Percentiles rank a stretch among this genome's conserved stretches.
Evolutionary conservation across 805 yeast genomes (phyloP).

Genomic region (Saccharomycopsis sp.): DNA sequence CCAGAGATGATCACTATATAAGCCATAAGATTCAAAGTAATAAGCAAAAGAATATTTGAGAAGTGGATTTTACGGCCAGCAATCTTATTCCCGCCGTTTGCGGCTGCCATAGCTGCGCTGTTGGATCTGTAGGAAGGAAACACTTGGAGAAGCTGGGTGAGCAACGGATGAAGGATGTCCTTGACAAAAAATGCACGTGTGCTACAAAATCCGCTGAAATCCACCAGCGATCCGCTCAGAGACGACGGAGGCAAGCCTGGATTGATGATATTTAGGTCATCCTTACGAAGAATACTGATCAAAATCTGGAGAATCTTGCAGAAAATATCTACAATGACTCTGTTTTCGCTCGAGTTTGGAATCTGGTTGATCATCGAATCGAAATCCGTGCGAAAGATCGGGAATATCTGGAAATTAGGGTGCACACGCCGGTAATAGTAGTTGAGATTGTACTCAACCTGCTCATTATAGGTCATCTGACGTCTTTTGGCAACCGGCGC

Average conservation of each 20-base stretch:
- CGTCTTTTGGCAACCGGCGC: background rate
- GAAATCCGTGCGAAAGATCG: slow-evolving; percentile 28
- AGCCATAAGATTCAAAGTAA: slow-evolving; percentile 31
- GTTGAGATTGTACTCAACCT: slow-evolving; percentile 27
- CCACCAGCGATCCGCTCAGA: background rate
- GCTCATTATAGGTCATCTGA: slow-evolving; percentile 11
- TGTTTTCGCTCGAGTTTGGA: slow-evolving; percentile 23
- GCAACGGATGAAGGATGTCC: slow-evolving; percentile 20
- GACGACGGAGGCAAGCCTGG: background rate
- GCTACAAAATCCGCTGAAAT: background rate
- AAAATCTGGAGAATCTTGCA: slow-evolving; percentile 32
- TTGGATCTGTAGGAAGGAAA: slow-evolving; percentile 10
- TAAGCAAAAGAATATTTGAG: slow-evolving; percentile 8
- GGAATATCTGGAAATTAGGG: slow-evolving; percentile 34
- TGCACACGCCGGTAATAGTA: slow-evolving; percentile 35
- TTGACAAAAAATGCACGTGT: slow-evolving; percentile 11
- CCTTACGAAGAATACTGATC: slow-evolving; percentile 29
- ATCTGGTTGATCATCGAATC: slow-evolving; percentile 19
- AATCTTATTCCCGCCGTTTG: background rate
- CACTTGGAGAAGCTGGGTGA: slow-evolving; percentile 18
- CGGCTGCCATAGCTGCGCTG: background rate
- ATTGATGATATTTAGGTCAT: slow-evolving; percentile 27
- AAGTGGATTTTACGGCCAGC: background rate
- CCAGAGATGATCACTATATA: slow-evolving; percentile 56
- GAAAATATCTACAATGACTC: slow-evolving; percentile 30